Percentiles rank a stretch among this genome's conserved stretches.
These are phyloP conservation scores for Talaromyces proteolyticus DNA, from an alignment of 495 filamentous ascomycete species.

Conservation along the genomic window DNA sequence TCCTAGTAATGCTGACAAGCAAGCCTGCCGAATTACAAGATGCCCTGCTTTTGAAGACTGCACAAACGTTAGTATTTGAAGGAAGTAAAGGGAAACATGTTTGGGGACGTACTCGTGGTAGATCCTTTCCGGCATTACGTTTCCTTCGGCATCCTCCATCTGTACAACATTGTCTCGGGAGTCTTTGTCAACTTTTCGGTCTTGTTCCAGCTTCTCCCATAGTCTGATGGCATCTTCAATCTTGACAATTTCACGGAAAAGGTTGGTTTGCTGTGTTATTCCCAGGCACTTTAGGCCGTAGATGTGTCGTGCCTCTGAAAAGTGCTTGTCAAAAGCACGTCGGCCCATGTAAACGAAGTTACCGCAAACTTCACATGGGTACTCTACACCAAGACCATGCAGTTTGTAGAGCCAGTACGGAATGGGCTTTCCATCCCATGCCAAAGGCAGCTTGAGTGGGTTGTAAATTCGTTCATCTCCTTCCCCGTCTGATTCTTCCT, in stretches of 20 bases:
- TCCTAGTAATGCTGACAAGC: background rate
- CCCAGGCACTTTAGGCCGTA: conserved; percentile 90
- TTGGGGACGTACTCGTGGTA: conserved; percentile 64
- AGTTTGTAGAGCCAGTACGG: conserved; percentile 98
- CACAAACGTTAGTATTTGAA: conserved; percentile 16
- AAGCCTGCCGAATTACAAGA: conserved; percentile 26
- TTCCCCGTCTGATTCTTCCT: conserved; percentile 59
- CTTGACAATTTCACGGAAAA: conserved; percentile 90
- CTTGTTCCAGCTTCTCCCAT: conserved; percentile 89
- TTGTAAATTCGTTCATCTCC: conserved; percentile 88
- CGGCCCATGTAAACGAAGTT: conserved; percentile 97
- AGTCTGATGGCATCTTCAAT: conserved; percentile 83
- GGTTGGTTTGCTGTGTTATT: conserved; percentile 76
- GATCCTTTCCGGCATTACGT: conserved; percentile 98
- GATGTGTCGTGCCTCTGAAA: conserved; percentile 87
- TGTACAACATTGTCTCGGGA: conserved; percentile 80
- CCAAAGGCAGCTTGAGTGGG: conserved; percentile 87
- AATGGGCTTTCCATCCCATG: conserved; percentile 98
- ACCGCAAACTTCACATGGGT: conserved; percentile 92
- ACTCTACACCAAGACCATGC: conserved; percentile 92
- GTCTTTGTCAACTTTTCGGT: conserved; percentile 72
- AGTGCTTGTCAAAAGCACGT: conserved; percentile 96
- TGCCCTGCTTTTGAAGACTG: conserved; percentile 52
- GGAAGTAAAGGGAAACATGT: background rate
- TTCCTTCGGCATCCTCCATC: conserved; percentile 97